Conservation (phyloP, 371 early-diverging fungal genomes). For the Rhizopus arrhizus region DNA sequence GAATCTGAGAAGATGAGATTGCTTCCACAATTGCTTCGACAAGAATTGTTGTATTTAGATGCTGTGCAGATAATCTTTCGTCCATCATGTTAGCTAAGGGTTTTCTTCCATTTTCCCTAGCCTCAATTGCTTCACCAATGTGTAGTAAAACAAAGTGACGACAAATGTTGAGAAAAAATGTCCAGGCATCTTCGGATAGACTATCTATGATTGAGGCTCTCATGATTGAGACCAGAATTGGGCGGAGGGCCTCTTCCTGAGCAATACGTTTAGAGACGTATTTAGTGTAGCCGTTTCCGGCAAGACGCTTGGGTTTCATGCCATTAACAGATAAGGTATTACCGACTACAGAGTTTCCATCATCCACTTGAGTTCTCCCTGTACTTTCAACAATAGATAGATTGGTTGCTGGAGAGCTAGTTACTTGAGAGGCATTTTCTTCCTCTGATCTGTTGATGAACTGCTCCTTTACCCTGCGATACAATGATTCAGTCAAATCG, state of each 20-base stretch:
- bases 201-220: slow-evolving; percentile 65
- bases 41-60: slow-evolving; percentile 64
- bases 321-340: slow-evolving; percentile 33
- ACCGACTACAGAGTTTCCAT: slow-evolving; percentile 41
- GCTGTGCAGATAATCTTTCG: slow-evolving; percentile 45
- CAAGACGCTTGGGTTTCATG: slow-evolving; percentile 42
- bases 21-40: slow-evolving; percentile 81
- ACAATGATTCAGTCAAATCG: slow-evolving; percentile 50
- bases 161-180: slow-evolving; percentile 67
- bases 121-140: slow-evolving; percentile 68
- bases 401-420: background rate
- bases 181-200: slow-evolving; percentile 68
- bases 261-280: slow-evolving; percentile 59
- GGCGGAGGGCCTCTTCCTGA: slow-evolving; percentile 68
- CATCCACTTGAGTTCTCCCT: slow-evolving; percentile 6
- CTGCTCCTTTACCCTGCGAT: slow-evolving; percentile 43
- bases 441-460: slow-evolving; percentile 9
- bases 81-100: slow-evolving; percentile 52
- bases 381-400: slow-evolving; percentile 6
- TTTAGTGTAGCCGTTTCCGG: slow-evolving; percentile 50
- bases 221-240: slow-evolving; percentile 69
- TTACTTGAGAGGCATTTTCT: slow-evolving; percentile 8
- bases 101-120: slow-evolving; percentile 53
- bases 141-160: slow-evolving; percentile 78
- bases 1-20: slow-evolving; percentile 69